Conservation (phyloP, 2,329 filamentous ascomycete genomes). For the Xylaria sp. region DNA sequence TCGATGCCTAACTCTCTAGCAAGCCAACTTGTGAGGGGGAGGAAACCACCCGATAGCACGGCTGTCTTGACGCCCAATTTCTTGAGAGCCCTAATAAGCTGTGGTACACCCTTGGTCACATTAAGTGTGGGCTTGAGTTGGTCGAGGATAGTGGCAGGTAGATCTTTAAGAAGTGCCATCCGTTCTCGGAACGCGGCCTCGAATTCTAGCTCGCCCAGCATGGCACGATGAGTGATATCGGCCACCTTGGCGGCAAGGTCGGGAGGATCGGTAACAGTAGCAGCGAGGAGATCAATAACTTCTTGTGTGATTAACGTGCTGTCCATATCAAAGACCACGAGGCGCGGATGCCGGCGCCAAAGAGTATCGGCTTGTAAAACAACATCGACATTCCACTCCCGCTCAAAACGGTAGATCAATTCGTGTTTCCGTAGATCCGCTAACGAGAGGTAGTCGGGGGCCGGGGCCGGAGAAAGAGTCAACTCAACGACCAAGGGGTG, state of each 20-base stretch:
- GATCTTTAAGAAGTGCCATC: slow-evolving; percentile 82
- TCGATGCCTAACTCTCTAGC: slow-evolving; percentile 84
- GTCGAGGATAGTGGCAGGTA: slow-evolving; percentile 82
- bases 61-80: slow-evolving; percentile 86
- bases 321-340: slow-evolving; percentile 99
- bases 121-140: slow-evolving; percentile 79
- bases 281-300: slow-evolving; percentile 94
- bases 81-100: slow-evolving; percentile 79
- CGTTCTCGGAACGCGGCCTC: slow-evolving; percentile 83
- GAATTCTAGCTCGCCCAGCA: slow-evolving; percentile 97
- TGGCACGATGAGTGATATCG: slow-evolving; percentile 89
- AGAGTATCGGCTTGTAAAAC: slow-evolving; percentile 79
- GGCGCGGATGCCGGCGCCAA: slow-evolving; percentile 81
- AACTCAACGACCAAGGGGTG: slow-evolving; percentile 75
- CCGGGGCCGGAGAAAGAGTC: slow-evolving; percentile 69
- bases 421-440: slow-evolving; percentile 82
- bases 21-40: slow-evolving; percentile 88
- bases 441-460: slow-evolving; percentile 72
- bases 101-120: slow-evolving; percentile 82
- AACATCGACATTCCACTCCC: slow-evolving; percentile 89
- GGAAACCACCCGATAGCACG: slow-evolving; percentile 91
- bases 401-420: slow-evolving; percentile 84
- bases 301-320: slow-evolving; percentile 97
- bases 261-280: slow-evolving; percentile 73
- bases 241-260: slow-evolving; percentile 86